A percentile compares a stretch with the other conserved stretches of the same genome.
Conservation (phyloP, 306 rosid species). For the Pueraria montana region DNA sequence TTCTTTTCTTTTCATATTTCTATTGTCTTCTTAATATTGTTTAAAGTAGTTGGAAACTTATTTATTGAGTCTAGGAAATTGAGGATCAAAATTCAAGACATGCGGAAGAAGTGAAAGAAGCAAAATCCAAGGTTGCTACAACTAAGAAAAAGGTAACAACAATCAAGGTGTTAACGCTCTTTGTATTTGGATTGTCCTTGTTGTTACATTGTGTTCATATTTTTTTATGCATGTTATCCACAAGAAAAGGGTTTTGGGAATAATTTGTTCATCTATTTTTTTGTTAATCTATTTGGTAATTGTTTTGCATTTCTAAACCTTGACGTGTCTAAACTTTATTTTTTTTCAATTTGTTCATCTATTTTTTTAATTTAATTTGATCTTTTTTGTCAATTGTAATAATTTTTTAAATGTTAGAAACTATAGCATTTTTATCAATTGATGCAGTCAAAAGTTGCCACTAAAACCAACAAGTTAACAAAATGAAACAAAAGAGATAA, state of each 20-base stretch:
- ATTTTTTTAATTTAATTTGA: too few relatives aligned
- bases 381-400: too few relatives aligned
- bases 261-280: too few relatives aligned
- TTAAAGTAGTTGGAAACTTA: conserved; percentile 11
- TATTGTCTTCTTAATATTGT: background rate
- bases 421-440: too few relatives aligned
- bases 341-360: too few relatives aligned
- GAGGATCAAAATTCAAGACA: conserved; percentile 37
- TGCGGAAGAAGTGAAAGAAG: conserved; percentile 32
- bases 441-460: too few relatives aligned
- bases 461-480: too few relatives aligned
- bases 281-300: too few relatives aligned
- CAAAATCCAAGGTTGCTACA: conserved; percentile 44
- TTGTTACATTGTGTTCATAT: background rate
- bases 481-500: too few relatives aligned
- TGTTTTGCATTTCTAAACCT: too few relatives aligned
- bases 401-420: too few relatives aligned
- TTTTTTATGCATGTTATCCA: conserved; percentile 20
- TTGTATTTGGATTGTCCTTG: background rate
- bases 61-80: conserved; percentile 45
- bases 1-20: background rate
- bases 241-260: conserved; percentile 43
- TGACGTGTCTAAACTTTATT: background rate
- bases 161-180: background rate
- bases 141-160: conserved; percentile 53